These are phyloP conservation scores for Andalucia godoyi DNA, from an alignment of 78 protist species.

Conservation along the genomic window DNA sequence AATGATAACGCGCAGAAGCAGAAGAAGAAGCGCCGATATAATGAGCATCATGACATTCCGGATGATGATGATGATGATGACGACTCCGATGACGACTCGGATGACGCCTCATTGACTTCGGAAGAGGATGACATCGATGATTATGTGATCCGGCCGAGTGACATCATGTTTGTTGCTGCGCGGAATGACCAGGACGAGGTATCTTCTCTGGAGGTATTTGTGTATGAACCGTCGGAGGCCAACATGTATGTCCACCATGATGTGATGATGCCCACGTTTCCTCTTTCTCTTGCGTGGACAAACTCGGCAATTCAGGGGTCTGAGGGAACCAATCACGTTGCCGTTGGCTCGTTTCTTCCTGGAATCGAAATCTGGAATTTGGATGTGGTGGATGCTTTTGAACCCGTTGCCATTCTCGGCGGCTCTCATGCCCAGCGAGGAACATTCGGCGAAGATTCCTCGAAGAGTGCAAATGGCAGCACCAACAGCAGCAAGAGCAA, in stretches of 20 bases:
- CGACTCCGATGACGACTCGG: neutral
- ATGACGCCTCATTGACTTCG: too few relatives aligned
- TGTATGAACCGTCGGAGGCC: conserved; percentile 51
- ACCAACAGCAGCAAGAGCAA: neutral
- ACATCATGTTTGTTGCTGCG: conserved; percentile 39
- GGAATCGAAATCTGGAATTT: conserved; percentile 73
- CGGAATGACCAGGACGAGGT: conserved; percentile 38
- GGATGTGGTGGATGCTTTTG: conserved; percentile 48
- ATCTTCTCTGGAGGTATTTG: conserved; percentile 42
- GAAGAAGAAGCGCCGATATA: too few relatives aligned
- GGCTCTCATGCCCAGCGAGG: conserved; percentile 1
- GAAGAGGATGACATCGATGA: conserved; percentile 51
- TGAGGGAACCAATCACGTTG: conserved; percentile 41
- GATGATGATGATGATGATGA: neutral
- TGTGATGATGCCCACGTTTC: conserved; percentile 43
- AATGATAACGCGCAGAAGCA: too few relatives aligned
- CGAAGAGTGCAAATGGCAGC: neutral
- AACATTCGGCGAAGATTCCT: neutral
- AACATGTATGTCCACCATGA: conserved; percentile 78
- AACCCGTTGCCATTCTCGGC: conserved; percentile 59
- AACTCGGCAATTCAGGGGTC: neutral
- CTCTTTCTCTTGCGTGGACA: conserved; percentile 61
- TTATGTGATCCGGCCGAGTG: conserved; percentile 30
- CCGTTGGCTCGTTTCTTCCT: conserved; percentile 72
- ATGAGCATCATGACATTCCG: neutral